phyloP scores from a whole-genome alignment of 805 yeast genomes.

The Candida ficus region DNA sequence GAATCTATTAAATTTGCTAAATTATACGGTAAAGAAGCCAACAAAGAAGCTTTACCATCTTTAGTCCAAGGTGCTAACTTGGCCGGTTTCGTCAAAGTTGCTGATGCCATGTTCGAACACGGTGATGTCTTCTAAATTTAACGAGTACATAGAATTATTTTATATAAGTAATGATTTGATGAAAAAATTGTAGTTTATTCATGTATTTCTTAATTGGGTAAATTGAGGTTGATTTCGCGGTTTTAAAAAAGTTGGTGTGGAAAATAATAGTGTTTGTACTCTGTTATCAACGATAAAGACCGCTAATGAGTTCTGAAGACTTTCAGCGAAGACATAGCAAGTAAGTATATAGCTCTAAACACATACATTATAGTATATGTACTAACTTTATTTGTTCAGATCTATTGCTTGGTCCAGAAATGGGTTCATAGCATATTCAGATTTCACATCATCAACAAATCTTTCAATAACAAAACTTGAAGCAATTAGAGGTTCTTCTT shows the following conservation, averaged over 20 bases:
- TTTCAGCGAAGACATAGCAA: not conserved
- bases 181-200: conserved; percentile 1
- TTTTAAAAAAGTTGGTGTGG: not conserved
- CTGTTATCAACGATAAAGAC: not conserved
- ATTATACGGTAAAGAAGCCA: conserved; percentile 66
- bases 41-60: conserved; percentile 75
- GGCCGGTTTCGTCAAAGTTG: conserved; percentile 98
- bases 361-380: too few species aligned
- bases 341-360: not conserved
- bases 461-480: conserved; percentile 36
- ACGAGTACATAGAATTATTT: conserved; percentile 8
- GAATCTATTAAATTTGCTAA: conserved; percentile 87
- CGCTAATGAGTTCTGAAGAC: not conserved
- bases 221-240: not conserved
- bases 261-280: not conserved
- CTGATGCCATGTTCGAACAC: conserved; percentile 96
- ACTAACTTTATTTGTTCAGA: conserved; percentile 6
- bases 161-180: conserved; percentile 9
- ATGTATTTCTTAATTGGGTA: not conserved
- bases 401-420: conserved; percentile 63
- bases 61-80: conserved; percentile 98
- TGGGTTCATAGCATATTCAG: conserved; percentile 75
- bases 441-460: conserved; percentile 31
- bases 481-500: conserved; percentile 65
- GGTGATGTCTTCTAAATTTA: conserved; percentile 58